Base-by-base conservation (phyloP, 352 stramenopile genomes). In the Peronospora destructor region DNA sequence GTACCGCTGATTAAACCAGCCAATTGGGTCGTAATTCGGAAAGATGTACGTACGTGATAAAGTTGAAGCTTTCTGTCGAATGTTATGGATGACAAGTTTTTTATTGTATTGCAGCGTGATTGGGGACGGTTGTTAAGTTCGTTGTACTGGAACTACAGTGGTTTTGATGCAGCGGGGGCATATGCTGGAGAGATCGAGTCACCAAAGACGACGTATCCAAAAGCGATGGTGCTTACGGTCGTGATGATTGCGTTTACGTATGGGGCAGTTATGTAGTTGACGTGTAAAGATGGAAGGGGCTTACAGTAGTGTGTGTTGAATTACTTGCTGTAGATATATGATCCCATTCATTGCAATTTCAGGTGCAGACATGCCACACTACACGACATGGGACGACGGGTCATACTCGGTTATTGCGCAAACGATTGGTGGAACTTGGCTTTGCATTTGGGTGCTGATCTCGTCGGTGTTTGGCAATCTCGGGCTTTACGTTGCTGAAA, bases 81-180 rank as follows among this genome's bases (percentile, higher is more conserved):
- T 26, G 23, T 4, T 6, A 26, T 26, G 23, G 23, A 4, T 3
- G 19, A 21, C 19, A 21, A 21, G 19, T 26, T 1, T 26, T 6
- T 4, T 21, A 13, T 33, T 55, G 26, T 36, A 14, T 1, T 45
- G 23, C 40, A 85, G 71, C 61, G 70, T 17, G 64, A 87, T 25
- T 88, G 77, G 77, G 65, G 64, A 11, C 60, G 77, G 4, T 47
- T 91, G 23, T 38, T 91, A 13, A 86, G 77, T 36, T 51, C 78
- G 10, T 53, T 91, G 25, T 91, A 91, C 61, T 91, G 80, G 80
- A 91, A 86, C 42, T 89, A 89, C 58, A 85, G 71, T 43, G 80
- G 80, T 11, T 91, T 91, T 53, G 77, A 88, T 53, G 68, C 72
- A 1, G 76, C 74, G 10, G 79, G 75, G 17, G 78, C 75, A 5